Conservation (phyloP, 2,329 filamentous ascomycete species). For the Apiospora hydei region DNA sequence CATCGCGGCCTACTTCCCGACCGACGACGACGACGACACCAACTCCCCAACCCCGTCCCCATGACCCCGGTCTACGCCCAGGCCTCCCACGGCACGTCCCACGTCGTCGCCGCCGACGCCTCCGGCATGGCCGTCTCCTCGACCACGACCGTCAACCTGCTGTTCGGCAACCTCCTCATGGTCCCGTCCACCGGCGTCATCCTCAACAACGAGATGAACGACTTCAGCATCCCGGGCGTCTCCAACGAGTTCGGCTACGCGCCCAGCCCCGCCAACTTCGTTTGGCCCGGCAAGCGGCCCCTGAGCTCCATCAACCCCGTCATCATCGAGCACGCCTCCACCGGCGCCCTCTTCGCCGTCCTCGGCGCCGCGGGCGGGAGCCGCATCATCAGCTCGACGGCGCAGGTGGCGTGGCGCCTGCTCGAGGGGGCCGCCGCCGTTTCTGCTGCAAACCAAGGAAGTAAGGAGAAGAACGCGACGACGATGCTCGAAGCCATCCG, state of each 20-base stretch:
- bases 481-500: constrained; percentile 65
- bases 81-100: constrained; percentile 76
- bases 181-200: constrained; percentile 85
- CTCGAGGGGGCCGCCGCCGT: constrained; percentile 64
- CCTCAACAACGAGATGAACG: constrained; percentile 75
- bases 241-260: constrained; percentile 86
- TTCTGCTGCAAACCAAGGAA: no score
- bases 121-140: constrained; percentile 79
- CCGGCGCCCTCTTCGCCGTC: constrained; percentile 71
- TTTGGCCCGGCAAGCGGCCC: constrained; percentile 81
- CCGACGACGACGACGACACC: background rate
- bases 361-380: constrained; percentile 83
- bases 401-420: constrained; percentile 76
- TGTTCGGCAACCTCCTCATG: constrained; percentile 82
- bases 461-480: background rate
- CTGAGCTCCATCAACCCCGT: constrained; percentile 83
- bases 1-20: constrained; percentile 73
- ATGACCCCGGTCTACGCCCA: constrained; percentile 68
- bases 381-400: constrained; percentile 81
- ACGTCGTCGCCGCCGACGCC: constrained; percentile 74
- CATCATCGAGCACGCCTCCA: constrained; percentile 71
- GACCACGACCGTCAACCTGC: constrained; percentile 87
- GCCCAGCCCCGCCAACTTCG: constrained; percentile 81
- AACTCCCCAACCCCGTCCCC: no score
- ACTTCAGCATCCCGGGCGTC: constrained; percentile 84